Conservation (phyloP, 2,329 filamentous ascomycete genomes). For the Pyricularia sp. region DNA sequence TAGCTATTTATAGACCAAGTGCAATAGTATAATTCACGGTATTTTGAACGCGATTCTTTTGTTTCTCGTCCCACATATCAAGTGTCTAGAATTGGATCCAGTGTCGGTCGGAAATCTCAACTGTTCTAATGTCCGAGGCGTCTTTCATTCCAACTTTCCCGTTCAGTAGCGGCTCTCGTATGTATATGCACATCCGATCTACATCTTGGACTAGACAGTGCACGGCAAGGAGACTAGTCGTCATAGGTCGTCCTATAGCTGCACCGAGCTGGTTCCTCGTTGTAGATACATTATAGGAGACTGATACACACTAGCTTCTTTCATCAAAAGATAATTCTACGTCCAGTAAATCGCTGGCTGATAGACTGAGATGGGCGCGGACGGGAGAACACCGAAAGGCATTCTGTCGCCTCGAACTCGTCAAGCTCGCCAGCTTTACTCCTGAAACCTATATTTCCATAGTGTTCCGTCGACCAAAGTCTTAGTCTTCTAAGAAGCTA, state of each 20-base stretch:
- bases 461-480: background rate
- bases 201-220: background rate
- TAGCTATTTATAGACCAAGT: too few species aligned
- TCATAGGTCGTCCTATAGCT: background rate
- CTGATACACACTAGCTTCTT: too few species aligned
- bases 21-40: too few species aligned
- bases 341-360: background rate
- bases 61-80: too few species aligned
- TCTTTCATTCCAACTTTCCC: background rate
- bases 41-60: too few species aligned
- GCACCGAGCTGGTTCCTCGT: background rate
- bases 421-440: too few species aligned
- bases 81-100: too few species aligned
- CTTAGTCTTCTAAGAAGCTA: background rate
- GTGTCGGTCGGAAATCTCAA: background rate
- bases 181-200: background rate
- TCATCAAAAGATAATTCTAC: too few species aligned
- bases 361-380: background rate
- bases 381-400: background rate
- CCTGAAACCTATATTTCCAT: too few species aligned
- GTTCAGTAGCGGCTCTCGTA: too few species aligned
- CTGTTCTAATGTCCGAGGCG: background rate
- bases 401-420: background rate
- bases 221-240: background rate
- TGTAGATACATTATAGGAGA: background rate